These are phyloP conservation scores for Ustilaginoidea virens DNA, from an alignment of 2,329 filamentous ascomycete genomes.

Conservation along the genomic window DNA sequence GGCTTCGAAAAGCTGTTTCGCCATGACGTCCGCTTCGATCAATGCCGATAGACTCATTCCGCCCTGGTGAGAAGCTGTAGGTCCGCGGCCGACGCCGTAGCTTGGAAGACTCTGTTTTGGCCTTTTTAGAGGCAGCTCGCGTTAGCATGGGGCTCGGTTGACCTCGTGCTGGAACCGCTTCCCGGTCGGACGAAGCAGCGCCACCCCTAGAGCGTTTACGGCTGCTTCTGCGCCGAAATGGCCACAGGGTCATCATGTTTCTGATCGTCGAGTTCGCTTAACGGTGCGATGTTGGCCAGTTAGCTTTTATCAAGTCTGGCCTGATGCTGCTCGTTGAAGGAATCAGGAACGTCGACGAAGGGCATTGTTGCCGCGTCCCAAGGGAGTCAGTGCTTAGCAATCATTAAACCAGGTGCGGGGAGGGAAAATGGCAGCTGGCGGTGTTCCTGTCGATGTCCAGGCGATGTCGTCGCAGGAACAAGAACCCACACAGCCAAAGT, in stretches of 20 bases:
- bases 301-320: background rate
- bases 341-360: slow-evolving; percentile 3
- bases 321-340: background rate
- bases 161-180: slow-evolving; percentile 24
- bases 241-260: slow-evolving; percentile 61
- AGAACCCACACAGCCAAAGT: too few species aligned
- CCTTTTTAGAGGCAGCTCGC: slow-evolving; percentile 18
- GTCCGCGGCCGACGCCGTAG: slow-evolving; percentile 31
- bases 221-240: slow-evolving; percentile 60
- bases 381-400: too few species aligned
- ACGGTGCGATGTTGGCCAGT: slow-evolving; percentile 2
- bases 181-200: slow-evolving; percentile 37
- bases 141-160: slow-evolving; percentile 16
- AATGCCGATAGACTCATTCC: slow-evolving; percentile 36
- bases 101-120: slow-evolving; percentile 30
- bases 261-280: background rate
- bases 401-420: too few species aligned
- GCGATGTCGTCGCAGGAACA: too few species aligned
- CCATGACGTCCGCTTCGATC: slow-evolving; percentile 8
- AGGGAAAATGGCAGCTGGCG: too few species aligned
- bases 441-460: too few species aligned
- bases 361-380: too few species aligned
- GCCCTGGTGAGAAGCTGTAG: slow-evolving; percentile 48
- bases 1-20: slow-evolving; percentile 3
- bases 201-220: slow-evolving; percentile 40